Percentiles rank a stretch among this genome's conserved stretches.
Evolutionary conservation across 331 rosid genomes (phyloP).

Genomic region (Quercus tomentella): DNA sequence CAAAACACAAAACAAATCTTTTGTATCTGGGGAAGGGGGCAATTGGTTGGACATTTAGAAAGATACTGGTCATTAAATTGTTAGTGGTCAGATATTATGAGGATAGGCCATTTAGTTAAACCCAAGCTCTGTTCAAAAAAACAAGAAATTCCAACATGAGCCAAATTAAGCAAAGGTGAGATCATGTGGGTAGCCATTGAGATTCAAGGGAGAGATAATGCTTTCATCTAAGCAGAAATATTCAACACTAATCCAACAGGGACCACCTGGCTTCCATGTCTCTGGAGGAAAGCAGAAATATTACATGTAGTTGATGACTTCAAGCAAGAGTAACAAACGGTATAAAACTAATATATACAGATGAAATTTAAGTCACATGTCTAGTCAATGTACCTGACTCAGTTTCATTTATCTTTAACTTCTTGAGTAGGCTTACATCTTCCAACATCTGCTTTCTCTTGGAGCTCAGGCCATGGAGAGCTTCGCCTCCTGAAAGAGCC

Average conservation of each 20-base stretch:
- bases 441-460: constrained; percentile 60
- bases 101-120: neutral
- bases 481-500: constrained; percentile 12
- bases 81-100: neutral
- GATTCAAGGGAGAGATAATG: neutral
- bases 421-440: constrained; percentile 50
- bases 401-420: constrained; percentile 58
- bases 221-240: neutral
- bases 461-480: constrained; percentile 26
- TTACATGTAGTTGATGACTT: neutral
- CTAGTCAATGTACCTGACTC: constrained; percentile 33
- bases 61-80: neutral
- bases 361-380: neutral
- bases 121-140: neutral
- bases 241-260: neutral
- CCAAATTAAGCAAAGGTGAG: neutral
- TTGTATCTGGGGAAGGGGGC: neutral
- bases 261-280: neutral
- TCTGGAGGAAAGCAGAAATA: neutral
- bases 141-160: neutral
- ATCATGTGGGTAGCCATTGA: neutral
- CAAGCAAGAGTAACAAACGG: neutral
- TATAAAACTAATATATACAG: neutral
- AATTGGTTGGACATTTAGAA: neutral
- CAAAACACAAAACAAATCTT: neutral